A percentile compares a stretch with the other conserved stretches of the same genome.
Conservation (phyloP, 2,329 filamentous ascomycete genomes). For the Sarocladium oryzae region DNA sequence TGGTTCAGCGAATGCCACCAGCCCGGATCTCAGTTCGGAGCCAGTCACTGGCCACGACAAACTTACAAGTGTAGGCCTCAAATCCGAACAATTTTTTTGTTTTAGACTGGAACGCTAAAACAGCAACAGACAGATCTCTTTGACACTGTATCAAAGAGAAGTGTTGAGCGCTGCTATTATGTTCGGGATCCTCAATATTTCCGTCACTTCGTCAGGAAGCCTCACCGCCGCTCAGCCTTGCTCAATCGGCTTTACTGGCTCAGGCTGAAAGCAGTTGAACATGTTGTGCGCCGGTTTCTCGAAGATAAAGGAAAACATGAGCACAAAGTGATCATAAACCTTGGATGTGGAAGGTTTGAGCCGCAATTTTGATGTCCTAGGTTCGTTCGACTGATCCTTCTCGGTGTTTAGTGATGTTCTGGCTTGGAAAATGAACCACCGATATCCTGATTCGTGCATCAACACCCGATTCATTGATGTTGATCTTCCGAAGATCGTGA, state of each 20-base stretch:
- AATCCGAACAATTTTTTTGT: too few species aligned
- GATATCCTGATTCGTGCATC: conserved; percentile 52
- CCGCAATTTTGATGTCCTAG: conserved; percentile 30
- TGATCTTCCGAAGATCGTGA: conserved; percentile 76
- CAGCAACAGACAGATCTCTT: conserved; percentile 74
- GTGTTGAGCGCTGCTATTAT: conserved; percentile 85
- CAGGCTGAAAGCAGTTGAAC: conserved; percentile 74
- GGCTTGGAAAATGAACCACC: conserved; percentile 73
- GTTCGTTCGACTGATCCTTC: not conserved
- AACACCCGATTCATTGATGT: conserved; percentile 71
- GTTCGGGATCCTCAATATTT: conserved; percentile 75
- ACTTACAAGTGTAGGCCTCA: not conserved
- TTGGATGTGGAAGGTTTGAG: conserved; percentile 78
- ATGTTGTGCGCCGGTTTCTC: conserved; percentile 69
- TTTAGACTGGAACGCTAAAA: too few species aligned
- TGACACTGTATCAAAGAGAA: conserved; percentile 87
- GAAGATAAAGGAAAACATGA: conserved; percentile 41
- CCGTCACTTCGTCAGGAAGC: conserved; percentile 79
- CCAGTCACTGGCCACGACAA: not conserved
- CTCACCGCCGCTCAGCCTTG: conserved; percentile 74
- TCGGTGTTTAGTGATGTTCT: conserved; percentile 63
- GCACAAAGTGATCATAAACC: conserved; percentile 68
- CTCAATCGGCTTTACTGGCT: conserved; percentile 90
- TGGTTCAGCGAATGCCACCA: not conserved
- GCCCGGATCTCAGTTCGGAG: not conserved